Evolutionary conservation across 1,284 basidiomycete species (phyloP).

Genomic region (Kwoniella shivajii): DNA sequence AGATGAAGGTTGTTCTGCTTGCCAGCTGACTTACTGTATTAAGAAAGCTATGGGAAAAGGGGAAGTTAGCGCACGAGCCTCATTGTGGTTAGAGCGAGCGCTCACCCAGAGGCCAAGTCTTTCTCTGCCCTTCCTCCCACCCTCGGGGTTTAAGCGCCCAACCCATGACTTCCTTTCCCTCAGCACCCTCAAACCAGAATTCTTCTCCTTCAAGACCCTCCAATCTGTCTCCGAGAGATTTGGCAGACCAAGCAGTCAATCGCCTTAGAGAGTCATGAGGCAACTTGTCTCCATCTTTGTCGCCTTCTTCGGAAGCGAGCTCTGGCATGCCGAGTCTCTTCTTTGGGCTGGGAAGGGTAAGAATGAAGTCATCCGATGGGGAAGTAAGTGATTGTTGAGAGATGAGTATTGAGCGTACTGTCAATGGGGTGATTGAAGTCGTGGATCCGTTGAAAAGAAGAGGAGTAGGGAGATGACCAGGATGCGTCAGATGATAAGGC

Average conservation of each 20-base stretch:
- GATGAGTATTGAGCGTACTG: conserved; percentile 26
- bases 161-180: conserved; percentile 71
- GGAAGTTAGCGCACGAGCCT: neutral
- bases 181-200: conserved; percentile 82
- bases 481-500: conserved; percentile 47
- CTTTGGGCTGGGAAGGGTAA: conserved; percentile 68
- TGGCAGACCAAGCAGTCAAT: conserved; percentile 59
- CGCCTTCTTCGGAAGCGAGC: neutral
- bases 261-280: conserved; percentile 61
- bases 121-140: conserved; percentile 62
- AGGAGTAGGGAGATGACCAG: conserved; percentile 43
- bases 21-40: conserved; percentile 43
- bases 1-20: neutral
- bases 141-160: conserved; percentile 79
- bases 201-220: conserved; percentile 68
- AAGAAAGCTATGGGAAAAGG: conserved; percentile 45
- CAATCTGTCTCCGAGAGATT: conserved; percentile 56
- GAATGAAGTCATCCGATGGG: conserved; percentile 31
- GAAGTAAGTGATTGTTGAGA: conserved; percentile 27
- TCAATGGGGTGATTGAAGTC: conserved; percentile 27
- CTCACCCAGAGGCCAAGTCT: conserved; percentile 67
- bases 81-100: neutral
- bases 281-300: conserved; percentile 33
- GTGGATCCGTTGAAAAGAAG: conserved; percentile 44
- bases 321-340: conserved; percentile 58